phyloP scores from a whole-genome alignment of 176 grass and related monocot species.

The Eragrostis nindensis region DNA sequence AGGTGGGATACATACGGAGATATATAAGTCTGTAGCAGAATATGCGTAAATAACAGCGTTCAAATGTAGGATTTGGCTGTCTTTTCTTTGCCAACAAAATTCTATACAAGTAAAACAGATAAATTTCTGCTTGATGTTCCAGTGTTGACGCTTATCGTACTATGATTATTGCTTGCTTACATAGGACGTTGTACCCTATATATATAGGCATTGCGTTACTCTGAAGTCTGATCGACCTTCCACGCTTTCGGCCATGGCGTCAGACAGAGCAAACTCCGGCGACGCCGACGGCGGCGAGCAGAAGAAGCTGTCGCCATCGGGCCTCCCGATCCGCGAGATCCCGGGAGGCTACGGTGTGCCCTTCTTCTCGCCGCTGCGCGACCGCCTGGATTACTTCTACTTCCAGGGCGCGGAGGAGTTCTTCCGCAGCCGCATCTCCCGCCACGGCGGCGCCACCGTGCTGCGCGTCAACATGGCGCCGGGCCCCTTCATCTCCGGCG shows the following conservation, averaged over 20 bases:
- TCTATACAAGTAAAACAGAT: no score
- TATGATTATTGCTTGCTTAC: no score
- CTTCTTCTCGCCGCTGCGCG: constrained; percentile 55
- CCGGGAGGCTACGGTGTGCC: constrained; percentile 63
- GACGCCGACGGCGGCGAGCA: not conserved
- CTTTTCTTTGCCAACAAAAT: no score
- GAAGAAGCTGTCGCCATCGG: constrained; percentile 45
- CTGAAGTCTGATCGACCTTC: no score
- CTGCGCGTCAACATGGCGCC: constrained; percentile 70
- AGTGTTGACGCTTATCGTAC: no score
- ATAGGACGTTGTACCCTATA: no score
- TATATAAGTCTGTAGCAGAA: no score
- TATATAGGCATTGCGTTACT: no score
- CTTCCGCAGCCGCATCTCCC: constrained; percentile 68
- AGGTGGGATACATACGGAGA: no score
- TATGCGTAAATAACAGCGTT: no score
- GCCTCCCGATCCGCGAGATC: constrained; percentile 52
- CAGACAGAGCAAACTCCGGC: not conserved
- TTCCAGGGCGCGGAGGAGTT: constrained; percentile 61
- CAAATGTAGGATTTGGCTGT: no score
- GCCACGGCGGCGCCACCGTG: constrained; percentile 70
- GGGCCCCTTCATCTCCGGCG: constrained; percentile 48
- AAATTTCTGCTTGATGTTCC: no score
- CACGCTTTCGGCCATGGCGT: constrained; percentile 4
- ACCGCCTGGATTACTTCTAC: constrained; percentile 83